Conservation (phyloP, 2,329 filamentous ascomycete genomes). For the Fusarium phyllophilum region DNA sequence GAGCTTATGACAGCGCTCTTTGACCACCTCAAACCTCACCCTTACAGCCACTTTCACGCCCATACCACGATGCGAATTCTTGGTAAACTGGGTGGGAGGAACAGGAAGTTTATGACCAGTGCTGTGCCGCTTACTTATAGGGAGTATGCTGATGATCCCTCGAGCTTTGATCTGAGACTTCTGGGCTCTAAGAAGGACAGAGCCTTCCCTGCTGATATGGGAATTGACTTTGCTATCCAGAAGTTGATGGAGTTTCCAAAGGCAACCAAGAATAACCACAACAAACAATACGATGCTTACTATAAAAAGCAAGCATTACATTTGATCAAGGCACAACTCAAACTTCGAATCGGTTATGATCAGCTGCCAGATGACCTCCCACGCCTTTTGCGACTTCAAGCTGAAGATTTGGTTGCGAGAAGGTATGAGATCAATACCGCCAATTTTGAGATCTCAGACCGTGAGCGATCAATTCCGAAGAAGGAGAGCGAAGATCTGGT, state of each 20-base stretch:
- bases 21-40: conserved; percentile 91
- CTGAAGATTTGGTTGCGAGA: conserved; percentile 80
- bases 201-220: conserved; percentile 86
- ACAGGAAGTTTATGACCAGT: conserved; percentile 93
- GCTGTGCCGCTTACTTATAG: conserved; percentile 86
- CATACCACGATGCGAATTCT: conserved; percentile 98
- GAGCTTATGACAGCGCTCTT: conserved; percentile 98
- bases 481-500: conserved; percentile 84
- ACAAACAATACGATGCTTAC: conserved; percentile 76
- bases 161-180: conserved; percentile 88
- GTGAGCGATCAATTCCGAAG: conserved; percentile 85
- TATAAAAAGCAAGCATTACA: conserved; percentile 95
- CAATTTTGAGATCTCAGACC: conserved; percentile 78
- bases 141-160: conserved; percentile 84
- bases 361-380: conserved; percentile 89
- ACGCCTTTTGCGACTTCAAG: conserved; percentile 85
- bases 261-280: conserved; percentile 59
- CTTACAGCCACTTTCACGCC: conserved; percentile 96
- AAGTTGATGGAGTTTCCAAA: conserved; percentile 87
- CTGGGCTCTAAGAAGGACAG: conserved; percentile 90
- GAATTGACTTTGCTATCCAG: conserved; percentile 87
- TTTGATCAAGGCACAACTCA: conserved; percentile 87
- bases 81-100: conserved; percentile 94
- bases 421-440: conserved; percentile 78
- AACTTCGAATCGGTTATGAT: conserved; percentile 89